Conservation (phyloP, 805 yeast species). For the Candida peoriensis region DNA sequence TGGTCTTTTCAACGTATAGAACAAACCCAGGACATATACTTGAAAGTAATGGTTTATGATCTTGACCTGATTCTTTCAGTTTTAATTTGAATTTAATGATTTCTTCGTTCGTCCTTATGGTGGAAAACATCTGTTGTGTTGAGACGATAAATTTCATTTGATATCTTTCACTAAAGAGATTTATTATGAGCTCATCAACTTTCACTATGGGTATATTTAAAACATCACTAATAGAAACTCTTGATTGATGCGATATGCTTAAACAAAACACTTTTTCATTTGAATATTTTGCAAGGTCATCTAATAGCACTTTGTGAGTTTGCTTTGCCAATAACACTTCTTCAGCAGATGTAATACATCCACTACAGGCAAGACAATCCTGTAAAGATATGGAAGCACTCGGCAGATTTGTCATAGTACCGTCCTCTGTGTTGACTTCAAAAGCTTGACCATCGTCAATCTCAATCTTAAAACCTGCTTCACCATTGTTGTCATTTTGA, state of each 20-base stretch:
- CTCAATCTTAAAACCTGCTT: conserved; percentile 36
- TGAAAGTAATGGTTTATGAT: conserved; percentile 34
- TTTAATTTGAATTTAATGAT: conserved; percentile 16
- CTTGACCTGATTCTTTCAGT: not conserved
- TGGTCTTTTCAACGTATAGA: conserved; percentile 91
- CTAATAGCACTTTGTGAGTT: conserved; percentile 73
- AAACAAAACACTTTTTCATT: conserved; percentile 52
- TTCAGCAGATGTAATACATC: conserved; percentile 97
- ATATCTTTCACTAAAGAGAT: conserved; percentile 52
- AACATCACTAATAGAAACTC: conserved; percentile 78
- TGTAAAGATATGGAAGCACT: conserved; percentile 86
- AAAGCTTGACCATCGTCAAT: conserved; percentile 60
- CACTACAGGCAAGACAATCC: conserved; percentile 95
- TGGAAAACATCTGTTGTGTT: conserved; percentile 63
- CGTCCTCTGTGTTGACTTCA: conserved; percentile 63
- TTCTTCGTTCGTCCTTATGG: conserved; percentile 44
- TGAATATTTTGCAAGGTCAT: conserved; percentile 40
- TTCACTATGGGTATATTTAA: conserved; percentile 44
- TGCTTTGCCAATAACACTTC: conserved; percentile 89
- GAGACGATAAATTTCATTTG: conserved; percentile 79
- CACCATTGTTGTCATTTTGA: conserved; percentile 4
- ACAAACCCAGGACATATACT: conserved; percentile 96
- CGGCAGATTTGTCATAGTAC: conserved; percentile 40
- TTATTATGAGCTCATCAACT: conserved; percentile 57
- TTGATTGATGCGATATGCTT: conserved; percentile 79